phyloP scores from a whole-genome alignment of 805 yeast genomes.

The Ogataea populi-albae region DNA sequence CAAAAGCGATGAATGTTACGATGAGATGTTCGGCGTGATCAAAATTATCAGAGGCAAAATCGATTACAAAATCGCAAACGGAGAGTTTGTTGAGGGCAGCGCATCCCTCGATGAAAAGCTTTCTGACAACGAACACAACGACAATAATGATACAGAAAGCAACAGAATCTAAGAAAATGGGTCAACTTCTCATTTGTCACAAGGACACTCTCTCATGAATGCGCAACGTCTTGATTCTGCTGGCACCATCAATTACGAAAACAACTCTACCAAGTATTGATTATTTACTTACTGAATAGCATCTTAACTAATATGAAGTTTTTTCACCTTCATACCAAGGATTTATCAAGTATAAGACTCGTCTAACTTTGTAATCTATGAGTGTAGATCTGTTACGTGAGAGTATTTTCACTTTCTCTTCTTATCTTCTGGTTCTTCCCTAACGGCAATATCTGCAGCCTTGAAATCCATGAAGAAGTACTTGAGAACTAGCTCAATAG shows the following conservation, averaged over 20 bases:
- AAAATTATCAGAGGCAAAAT: constrained; percentile 25
- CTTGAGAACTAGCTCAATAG: constrained; percentile 77
- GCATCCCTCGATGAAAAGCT: constrained; percentile 7
- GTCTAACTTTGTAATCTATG: too few species aligned
- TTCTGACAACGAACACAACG: constrained; percentile 3
- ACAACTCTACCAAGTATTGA: too few species aligned
- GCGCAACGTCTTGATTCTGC: too few species aligned
- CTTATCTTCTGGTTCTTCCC: constrained; percentile 19
- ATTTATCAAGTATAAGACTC: too few species aligned
- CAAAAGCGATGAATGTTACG: constrained; percentile 24
- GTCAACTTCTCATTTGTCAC: too few species aligned
- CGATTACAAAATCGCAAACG: constrained; percentile 23
- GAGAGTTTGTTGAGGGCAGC: constrained; percentile 19
- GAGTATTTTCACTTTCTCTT: too few species aligned
- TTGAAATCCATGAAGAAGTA: constrained; percentile 83
- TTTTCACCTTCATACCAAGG: too few species aligned
- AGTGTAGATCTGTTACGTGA: too few species aligned
- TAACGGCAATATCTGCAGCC: constrained; percentile 83
- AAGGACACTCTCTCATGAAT: too few species aligned
- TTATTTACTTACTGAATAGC: too few species aligned
- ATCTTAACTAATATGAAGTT: too few species aligned
- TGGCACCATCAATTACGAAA: too few species aligned
- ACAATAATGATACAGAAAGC: constrained; percentile 2
- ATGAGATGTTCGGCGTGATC: constrained; percentile 23
- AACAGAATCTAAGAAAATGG: constrained; percentile 4